Conservation (phyloP, 2,329 filamentous ascomycete genomes). For the Phoma sp. region DNA sequence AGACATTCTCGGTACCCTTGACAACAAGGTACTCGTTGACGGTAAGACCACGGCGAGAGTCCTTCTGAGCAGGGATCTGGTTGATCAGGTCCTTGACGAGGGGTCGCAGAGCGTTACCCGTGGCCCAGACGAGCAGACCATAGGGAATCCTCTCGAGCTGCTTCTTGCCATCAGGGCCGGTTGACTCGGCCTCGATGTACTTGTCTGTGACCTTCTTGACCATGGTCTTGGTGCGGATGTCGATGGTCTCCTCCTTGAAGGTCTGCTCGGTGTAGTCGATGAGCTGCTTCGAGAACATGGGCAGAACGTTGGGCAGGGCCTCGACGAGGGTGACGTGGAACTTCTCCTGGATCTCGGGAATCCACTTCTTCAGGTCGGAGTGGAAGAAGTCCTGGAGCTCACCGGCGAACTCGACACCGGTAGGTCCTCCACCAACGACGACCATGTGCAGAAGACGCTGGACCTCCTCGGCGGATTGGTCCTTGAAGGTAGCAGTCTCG, state of each 20-base stretch:
- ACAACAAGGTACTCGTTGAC: slow-evolving; percentile 99
- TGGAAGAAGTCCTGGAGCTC: slow-evolving; percentile 99
- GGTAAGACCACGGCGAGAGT: slow-evolving; percentile 90
- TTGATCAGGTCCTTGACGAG: slow-evolving; percentile 90
- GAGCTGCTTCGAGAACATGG: slow-evolving; percentile 98
- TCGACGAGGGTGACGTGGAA: slow-evolving; percentile 98
- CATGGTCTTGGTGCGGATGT: slow-evolving; percentile 98
- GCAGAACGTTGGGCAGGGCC: slow-evolving; percentile 93
- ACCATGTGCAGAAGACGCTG: slow-evolving; percentile 98
- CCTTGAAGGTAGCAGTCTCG: slow-evolving; percentile 98
- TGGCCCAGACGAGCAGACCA: slow-evolving; percentile 97
- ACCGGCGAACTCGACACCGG: slow-evolving; percentile 97
- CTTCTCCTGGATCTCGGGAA: slow-evolving; percentile 91
- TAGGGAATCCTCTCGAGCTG: slow-evolving; percentile 83
- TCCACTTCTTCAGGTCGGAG: slow-evolving; percentile 96
- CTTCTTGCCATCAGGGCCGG: slow-evolving; percentile 84
- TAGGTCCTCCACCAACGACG: slow-evolving; percentile 82
- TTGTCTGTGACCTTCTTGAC: slow-evolving; percentile 96
- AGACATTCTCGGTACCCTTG: slow-evolving; percentile 95
- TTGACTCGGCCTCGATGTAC: slow-evolving; percentile 88
- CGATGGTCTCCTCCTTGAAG: slow-evolving; percentile 98
- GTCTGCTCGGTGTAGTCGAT: slow-evolving; percentile 99
- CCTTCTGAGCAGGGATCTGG: slow-evolving; percentile 92
- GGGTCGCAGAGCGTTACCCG: slow-evolving; percentile 90
- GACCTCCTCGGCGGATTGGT: slow-evolving; percentile 85